Evolutionary conservation across 1,139 yeast species (phyloP).

Genomic region (Pichia sp.): DNA sequence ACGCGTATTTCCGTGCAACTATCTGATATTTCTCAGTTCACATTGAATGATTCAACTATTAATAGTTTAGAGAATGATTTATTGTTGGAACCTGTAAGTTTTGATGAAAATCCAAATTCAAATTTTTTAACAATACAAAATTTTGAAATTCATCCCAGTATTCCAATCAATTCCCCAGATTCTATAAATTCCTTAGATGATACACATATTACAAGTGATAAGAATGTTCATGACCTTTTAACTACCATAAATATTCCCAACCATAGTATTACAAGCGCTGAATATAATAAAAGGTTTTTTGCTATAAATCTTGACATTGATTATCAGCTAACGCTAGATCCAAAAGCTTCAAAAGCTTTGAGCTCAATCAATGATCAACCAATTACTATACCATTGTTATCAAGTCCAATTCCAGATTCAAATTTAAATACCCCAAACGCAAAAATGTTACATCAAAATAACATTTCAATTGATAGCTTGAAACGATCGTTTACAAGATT

Average conservation of each 20-base stretch:
- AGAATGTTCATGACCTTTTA: slow-evolving; percentile 3
- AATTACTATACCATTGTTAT: neutral
- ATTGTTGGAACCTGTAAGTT: slow-evolving; percentile 7
- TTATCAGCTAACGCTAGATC: neutral
- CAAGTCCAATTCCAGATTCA: neutral
- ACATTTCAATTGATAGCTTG: slow-evolving; percentile 4
- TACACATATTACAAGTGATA: neutral
- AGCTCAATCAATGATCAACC: neutral
- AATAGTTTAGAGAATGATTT: slow-evolving; percentile 8
- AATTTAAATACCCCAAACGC: slow-evolving; percentile 11
- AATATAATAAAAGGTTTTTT: neutral
- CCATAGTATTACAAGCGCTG: neutral
- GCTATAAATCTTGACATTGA: neutral
- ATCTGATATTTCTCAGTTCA: slow-evolving; percentile 7
- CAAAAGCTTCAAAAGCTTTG: neutral
- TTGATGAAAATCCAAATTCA: neutral
- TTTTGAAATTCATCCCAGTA: neutral
- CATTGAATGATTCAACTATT: slow-evolving; percentile 12
- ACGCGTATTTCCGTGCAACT: neutral
- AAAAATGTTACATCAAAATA: slow-evolving; percentile 1
- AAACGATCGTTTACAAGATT: slow-evolving; percentile 28
- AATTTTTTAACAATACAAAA: neutral
- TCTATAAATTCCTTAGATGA: neutral
- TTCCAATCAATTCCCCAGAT: neutral
- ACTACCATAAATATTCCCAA: neutral